Evolutionary conservation across 108 stramenopile species (phyloP).

Genomic region (Epithemia pelagica): DNA sequence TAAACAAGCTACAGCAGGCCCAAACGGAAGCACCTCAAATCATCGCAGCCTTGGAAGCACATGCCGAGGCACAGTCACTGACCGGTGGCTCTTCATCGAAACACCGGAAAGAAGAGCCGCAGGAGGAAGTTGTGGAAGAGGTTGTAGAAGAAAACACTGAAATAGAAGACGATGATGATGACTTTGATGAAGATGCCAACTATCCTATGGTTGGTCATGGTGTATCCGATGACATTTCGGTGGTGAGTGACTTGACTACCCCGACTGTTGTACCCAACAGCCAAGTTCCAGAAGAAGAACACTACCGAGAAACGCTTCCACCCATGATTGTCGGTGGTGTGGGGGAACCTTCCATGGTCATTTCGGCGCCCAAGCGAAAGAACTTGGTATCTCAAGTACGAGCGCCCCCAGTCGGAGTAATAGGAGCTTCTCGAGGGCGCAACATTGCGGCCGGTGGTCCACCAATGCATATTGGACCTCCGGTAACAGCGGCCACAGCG

Average conservation of each 20-base stretch:
- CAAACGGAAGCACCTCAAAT: slow-evolving; percentile 43
- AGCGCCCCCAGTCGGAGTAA: not conserved
- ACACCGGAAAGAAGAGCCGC: not conserved
- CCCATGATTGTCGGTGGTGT: slow-evolving; percentile 28
- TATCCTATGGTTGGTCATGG: slow-evolving; percentile 62
- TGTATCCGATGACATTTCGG: slow-evolving; percentile 41
- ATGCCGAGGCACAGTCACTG: slow-evolving; percentile 9
- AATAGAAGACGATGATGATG: slow-evolving; percentile 20
- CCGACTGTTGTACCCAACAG: slow-evolving; percentile 28
- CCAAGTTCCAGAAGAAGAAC: slow-evolving; percentile 41
- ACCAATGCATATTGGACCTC: not conserved
- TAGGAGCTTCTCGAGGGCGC: not conserved
- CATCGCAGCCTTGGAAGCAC: slow-evolving; percentile 29
- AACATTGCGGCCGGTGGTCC: not conserved
- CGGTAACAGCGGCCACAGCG: not conserved
- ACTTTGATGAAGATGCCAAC: slow-evolving; percentile 36
- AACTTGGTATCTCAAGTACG: slow-evolving; percentile 30
- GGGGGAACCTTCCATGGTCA: slow-evolving; percentile 10
- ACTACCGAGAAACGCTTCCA: slow-evolving; percentile 33
- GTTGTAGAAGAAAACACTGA: not conserved
- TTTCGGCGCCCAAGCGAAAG: slow-evolving; percentile 24
- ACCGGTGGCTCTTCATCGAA: not conserved
- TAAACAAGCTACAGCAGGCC: slow-evolving; percentile 35
- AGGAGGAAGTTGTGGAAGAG: not conserved
- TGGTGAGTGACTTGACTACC: slow-evolving; percentile 45